Percentiles rank a stretch among this genome's conserved stretches.
phyloP scores from a whole-genome alignment of 2,329 filamentous ascomycete species.

The Aspergillus ochraceus region DNA sequence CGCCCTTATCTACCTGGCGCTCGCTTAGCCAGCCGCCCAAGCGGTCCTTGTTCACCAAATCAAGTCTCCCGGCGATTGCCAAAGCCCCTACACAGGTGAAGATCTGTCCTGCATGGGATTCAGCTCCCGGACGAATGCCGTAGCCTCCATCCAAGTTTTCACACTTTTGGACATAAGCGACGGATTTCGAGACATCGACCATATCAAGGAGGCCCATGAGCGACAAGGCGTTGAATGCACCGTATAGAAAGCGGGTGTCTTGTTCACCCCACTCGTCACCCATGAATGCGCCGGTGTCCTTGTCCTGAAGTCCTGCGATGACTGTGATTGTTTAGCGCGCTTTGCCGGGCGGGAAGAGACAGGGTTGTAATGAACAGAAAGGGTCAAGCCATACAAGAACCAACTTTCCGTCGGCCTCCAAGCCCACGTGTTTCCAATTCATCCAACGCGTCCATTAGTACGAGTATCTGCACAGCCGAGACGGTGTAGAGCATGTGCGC shows the following conservation, averaged over 20 bases:
- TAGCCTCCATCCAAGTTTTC: constrained; percentile 95
- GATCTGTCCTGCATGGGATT: constrained; percentile 93
- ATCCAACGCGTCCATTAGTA: constrained; percentile 78
- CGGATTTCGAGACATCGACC: constrained; percentile 77
- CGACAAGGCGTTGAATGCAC: constrained; percentile 84
- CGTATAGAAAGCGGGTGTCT: constrained; percentile 92
- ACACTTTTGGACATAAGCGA: constrained; percentile 76
- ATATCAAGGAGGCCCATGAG: constrained; percentile 72
- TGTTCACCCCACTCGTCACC: constrained; percentile 97
- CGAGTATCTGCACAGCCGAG: constrained; percentile 90
- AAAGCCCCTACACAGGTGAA: constrained; percentile 91
- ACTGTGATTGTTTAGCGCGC: constrained; percentile 48
- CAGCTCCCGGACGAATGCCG: constrained; percentile 82
- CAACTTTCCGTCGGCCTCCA: constrained; percentile 70
- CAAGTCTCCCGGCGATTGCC: constrained; percentile 76
- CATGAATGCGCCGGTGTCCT: constrained; percentile 78
- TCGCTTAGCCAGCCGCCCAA: constrained; percentile 91
- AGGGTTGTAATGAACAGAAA: constrained; percentile 4
- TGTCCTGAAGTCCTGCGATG: constrained; percentile 80
- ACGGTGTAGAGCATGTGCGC: constrained; percentile 95
- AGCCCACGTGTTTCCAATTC: constrained; percentile 72
- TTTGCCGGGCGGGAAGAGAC: background rate
- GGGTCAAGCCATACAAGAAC: constrained; percentile 70
- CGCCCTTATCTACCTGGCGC: constrained; percentile 81
- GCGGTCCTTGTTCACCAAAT: constrained; percentile 78